Evolutionary conservation across 2,329 filamentous ascomycete genomes (phyloP), one percentile per base, ranked within the genome.

Genomic region (Bretziella fagacearum): DNA sequence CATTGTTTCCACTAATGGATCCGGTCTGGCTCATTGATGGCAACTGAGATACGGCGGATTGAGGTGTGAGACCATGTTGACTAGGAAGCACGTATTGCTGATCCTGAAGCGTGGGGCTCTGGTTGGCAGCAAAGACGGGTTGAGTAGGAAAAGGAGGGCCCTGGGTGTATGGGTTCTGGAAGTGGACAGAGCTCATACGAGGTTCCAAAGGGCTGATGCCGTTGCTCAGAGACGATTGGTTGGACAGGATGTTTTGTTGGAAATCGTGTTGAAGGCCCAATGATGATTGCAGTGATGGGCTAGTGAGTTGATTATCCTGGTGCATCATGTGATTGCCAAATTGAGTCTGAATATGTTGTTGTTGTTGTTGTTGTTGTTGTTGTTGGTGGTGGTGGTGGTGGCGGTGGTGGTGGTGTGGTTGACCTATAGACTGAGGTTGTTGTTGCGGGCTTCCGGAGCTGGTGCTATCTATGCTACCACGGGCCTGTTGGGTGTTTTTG

Each of bases 401-500:
- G 41, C n/a, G 32, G 32, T 35, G 32, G 18, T n/a, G n/a, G n/a
- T n/a, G n/a, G n/a, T n/a, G n/a, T n/a, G n/a, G n/a, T n/a, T n/a
- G n/a, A n/a, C n/a, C n/a, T n/a, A n/a, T 39, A 10, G 30, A 30
- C 23, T 15, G 45, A 47, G 35, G n/a, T n/a, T n/a, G 17, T 25
- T 26, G 18, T 33, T 4, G 30, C 17, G 13, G 30, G 17, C 5
- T n/a, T 15, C 5, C n/a, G 41, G 41, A 44, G 10, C 11, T 13
- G 8, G 15, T 27, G n/a, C 35, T 17, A 25, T 17, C 15, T 11
- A 18, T 17, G 20, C 29, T 13, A 2, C 41, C 13, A 11, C 25
- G 26, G 11, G 7, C 26, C 41, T 44, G n/a, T 17, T 48, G 27
- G 55, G 71, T 75, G 52, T 71, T 64, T 35, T 30, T 46, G 32